phyloP scores from a whole-genome alignment of 2,329 filamentous ascomycete genomes.

The Penicillium sp. region DNA sequence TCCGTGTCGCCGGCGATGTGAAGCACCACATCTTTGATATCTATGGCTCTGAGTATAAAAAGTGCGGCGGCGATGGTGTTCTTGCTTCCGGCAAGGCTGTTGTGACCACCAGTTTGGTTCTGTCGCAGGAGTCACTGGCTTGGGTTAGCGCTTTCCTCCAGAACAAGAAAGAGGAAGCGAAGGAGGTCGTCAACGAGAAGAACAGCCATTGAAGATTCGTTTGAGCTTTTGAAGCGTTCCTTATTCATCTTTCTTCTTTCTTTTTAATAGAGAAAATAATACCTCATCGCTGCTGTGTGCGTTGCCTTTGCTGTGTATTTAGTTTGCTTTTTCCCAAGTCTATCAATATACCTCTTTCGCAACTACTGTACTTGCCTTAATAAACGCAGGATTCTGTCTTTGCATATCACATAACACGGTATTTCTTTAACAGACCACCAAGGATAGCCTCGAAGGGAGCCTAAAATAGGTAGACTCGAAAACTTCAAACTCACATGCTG shows the following conservation, averaged over 20 bases:
- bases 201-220: slow-evolving; percentile 27
- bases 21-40: slow-evolving; percentile 46
- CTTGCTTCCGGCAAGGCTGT: slow-evolving; percentile 69
- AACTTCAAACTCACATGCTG: not conserved
- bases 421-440: not conserved
- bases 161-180: slow-evolving; percentile 62
- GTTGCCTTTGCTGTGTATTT: slow-evolving; percentile 1
- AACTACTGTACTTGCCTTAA: not conserved
- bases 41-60: slow-evolving; percentile 48
- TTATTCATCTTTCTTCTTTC: slow-evolving; percentile 2
- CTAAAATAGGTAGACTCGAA: not conserved
- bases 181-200: slow-evolving; percentile 55
- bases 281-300: slow-evolving; percentile 4
- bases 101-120: slow-evolving; percentile 64
- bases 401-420: not conserved
- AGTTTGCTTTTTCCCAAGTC: slow-evolving; percentile 3
- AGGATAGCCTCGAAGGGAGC: not conserved
- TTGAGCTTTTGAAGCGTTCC: slow-evolving; percentile 1
- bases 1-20: slow-evolving; percentile 61
- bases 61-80: slow-evolving; percentile 56
- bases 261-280: slow-evolving; percentile 27
- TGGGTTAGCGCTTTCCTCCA: slow-evolving; percentile 61
- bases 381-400: not conserved
- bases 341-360: not conserved
- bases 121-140: slow-evolving; percentile 63